These are phyloP conservation scores for Euclidium syriacum DNA, from an alignment of 345 rosid genomes.

Conservation along the genomic window DNA sequence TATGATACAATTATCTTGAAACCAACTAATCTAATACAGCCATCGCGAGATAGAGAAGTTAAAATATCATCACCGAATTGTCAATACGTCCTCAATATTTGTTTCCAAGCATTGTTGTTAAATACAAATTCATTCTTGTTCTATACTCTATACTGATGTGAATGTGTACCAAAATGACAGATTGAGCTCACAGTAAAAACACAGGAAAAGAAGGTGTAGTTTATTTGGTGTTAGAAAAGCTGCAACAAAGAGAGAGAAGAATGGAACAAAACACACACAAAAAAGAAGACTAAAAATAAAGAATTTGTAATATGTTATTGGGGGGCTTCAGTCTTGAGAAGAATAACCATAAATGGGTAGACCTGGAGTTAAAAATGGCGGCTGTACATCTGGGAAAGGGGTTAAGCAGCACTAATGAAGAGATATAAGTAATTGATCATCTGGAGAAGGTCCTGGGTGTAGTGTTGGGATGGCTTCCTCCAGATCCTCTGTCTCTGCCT, in stretches of 20 bases:
- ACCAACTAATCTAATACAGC: too few species aligned
- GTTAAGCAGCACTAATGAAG: slow-evolving; percentile 6
- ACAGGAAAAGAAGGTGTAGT: not conserved
- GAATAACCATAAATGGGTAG: slow-evolving; percentile 10
- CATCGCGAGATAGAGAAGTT: too few species aligned
- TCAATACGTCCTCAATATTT: too few species aligned
- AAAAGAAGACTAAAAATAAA: slow-evolving; percentile 22
- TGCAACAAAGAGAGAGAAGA: slow-evolving; percentile 5
- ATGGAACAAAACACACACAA: too few species aligned
- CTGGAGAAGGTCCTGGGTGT: slow-evolving; percentile 34
- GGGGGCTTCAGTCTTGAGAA: not conserved
- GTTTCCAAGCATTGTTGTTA: too few species aligned
- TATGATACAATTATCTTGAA: too few species aligned
- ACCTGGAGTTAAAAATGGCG: slow-evolving; percentile 15
- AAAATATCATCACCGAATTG: too few species aligned
- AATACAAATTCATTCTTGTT: slow-evolving; percentile 3
- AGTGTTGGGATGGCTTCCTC: slow-evolving; percentile 19
- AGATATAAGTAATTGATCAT: slow-evolving; percentile 18
- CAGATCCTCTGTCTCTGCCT: slow-evolving; percentile 35
- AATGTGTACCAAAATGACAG: slow-evolving; percentile 24
- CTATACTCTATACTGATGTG: slow-evolving; percentile 5
- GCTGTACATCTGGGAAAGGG: slow-evolving; percentile 25
- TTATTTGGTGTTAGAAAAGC: not conserved
- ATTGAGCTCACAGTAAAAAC: slow-evolving; percentile 1
- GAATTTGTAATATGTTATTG: slow-evolving; percentile 22